Evolutionary conservation across 2,329 filamentous ascomycete genomes (phyloP).

Genomic region (Celoporthe dispersa): DNA sequence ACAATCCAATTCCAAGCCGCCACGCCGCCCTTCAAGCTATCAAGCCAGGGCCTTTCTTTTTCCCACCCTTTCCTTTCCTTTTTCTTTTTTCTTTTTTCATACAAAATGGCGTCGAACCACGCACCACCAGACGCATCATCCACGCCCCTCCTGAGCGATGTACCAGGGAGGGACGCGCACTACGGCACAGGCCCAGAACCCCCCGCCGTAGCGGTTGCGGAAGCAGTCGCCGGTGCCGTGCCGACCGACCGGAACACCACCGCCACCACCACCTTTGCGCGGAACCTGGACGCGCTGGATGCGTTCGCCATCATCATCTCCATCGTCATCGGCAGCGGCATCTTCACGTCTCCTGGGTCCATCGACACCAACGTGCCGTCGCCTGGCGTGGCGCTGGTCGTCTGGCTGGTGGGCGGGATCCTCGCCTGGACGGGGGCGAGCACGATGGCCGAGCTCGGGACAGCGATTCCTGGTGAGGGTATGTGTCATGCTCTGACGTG

Average conservation of each 20-base stretch:
- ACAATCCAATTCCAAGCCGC: not conserved
- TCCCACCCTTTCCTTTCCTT: not conserved
- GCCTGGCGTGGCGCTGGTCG: conserved; percentile 58
- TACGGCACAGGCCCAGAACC: not conserved
- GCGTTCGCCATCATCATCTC: conserved; percentile 65
- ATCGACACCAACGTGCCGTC: conserved; percentile 68
- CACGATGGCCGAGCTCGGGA: conserved; percentile 66
- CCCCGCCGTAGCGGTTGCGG: not conserved
- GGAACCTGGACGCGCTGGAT: conserved; percentile 52
- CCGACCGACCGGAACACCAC: conserved; percentile 27
- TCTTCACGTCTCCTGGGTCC: conserved; percentile 67
- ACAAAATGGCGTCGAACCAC: not conserved
- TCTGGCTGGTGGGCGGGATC: conserved; percentile 66
- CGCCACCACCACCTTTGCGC: conserved; percentile 39
- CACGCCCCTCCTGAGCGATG: not conserved
- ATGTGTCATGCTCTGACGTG: too few species aligned
- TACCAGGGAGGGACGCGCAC: not conserved
- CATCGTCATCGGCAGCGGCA: conserved; percentile 67
- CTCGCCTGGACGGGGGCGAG: conserved; percentile 67
- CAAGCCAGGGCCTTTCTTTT: not conserved
- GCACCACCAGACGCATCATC: not conserved
- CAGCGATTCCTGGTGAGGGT: conserved; percentile 65
- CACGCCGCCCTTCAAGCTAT: not conserved
- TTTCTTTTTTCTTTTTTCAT: not conserved
- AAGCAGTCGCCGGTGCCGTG: conserved; percentile 12